Conservation (phyloP, 1,139 yeast genomes). For the Geotrichum histeridarum region DNA sequence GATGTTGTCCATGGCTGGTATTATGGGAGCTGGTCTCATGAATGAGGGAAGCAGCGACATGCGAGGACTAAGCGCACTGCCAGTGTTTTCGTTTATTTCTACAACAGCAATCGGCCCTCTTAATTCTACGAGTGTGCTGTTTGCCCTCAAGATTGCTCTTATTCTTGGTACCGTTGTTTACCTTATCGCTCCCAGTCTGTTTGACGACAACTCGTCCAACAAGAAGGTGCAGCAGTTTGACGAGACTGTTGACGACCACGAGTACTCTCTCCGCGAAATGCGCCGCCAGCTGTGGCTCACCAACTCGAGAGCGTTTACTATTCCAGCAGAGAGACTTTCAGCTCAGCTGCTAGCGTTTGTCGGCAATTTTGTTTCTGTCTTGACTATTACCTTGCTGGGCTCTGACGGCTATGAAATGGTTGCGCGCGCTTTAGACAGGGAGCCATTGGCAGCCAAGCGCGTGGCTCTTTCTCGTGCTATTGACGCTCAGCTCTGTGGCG, state of each 20-base stretch:
- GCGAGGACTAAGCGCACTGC: slow-evolving; percentile 36
- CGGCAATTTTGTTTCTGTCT: slow-evolving; percentile 19
- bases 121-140: slow-evolving; percentile 20
- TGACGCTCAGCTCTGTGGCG: slow-evolving; percentile 40
- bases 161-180: slow-evolving; percentile 33
- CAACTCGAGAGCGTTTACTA: slow-evolving; percentile 26
- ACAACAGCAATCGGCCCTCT: slow-evolving; percentile 14
- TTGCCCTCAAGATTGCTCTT: slow-evolving; percentile 28
- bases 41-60: slow-evolving; percentile 26
- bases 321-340: slow-evolving; percentile 21
- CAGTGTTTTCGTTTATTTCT: slow-evolving; percentile 25
- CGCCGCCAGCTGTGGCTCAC: slow-evolving; percentile 31
- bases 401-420: slow-evolving; percentile 22
- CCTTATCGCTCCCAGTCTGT: slow-evolving; percentile 25
- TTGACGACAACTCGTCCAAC: neutral
- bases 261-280: slow-evolving; percentile 14
- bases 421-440: slow-evolving; percentile 13
- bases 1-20: slow-evolving; percentile 40
- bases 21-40: slow-evolving; percentile 38
- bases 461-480: slow-evolving; percentile 32
- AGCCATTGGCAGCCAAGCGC: slow-evolving; percentile 13
- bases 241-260: neutral
- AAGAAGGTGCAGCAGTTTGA: neutral
- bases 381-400: slow-evolving; percentile 23
- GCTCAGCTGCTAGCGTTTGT: slow-evolving; percentile 17